These are phyloP conservation scores for Botrytis byssoidea DNA, from an alignment of 2,329 filamentous ascomycete species.

Conservation along the genomic window DNA sequence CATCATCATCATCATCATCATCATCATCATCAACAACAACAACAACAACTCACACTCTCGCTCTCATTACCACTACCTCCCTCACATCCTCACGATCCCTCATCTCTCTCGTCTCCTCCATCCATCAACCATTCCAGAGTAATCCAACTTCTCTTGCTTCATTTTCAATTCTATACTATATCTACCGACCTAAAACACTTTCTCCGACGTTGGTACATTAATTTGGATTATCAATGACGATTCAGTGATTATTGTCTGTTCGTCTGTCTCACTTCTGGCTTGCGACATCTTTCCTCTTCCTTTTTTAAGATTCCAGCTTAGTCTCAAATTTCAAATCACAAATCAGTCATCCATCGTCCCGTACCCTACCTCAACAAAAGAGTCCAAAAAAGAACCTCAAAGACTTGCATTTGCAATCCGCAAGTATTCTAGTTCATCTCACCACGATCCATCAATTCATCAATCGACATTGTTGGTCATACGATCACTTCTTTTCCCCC, in stretches of 20 bases:
- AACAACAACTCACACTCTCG: not conserved
- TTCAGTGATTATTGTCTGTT: conserved; percentile 10
- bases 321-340: not conserved
- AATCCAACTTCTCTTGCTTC: conserved; percentile 2
- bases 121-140: not conserved
- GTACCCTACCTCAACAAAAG: conserved; percentile 1
- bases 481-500: not conserved
- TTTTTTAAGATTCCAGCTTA: conserved; percentile 2
- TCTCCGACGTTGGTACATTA: not conserved
- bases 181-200: not conserved
- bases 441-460: conserved; percentile 19
- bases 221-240: conserved; percentile 11
- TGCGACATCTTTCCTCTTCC: conserved; percentile 12
- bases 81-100: not conserved
- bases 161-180: not conserved
- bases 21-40: too few species aligned
- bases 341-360: not conserved
- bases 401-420: conserved; percentile 4
- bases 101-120: not conserved
- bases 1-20: too few species aligned
- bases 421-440: not conserved
- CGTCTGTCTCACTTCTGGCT: conserved; percentile 10
- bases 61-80: not conserved
- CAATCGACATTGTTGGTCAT: conserved; percentile 24
- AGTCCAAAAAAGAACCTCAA: not conserved